phyloP scores from a whole-genome alignment of 2,329 filamentous ascomycete species.

The Aspergillus pseudoglaucus region DNA sequence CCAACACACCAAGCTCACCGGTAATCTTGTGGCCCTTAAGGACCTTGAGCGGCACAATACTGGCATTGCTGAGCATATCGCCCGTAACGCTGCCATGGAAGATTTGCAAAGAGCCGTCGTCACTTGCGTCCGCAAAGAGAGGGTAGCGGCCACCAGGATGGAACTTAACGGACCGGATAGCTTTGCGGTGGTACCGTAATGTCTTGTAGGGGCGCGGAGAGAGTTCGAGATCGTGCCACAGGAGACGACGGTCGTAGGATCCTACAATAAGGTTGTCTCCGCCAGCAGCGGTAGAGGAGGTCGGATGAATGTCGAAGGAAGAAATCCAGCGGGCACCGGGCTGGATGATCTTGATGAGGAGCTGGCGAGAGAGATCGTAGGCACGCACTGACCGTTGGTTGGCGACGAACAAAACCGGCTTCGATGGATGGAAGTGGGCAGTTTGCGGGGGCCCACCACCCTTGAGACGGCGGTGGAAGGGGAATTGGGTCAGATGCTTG shows the following conservation, averaged over 20 bases:
- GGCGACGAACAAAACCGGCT: constrained; percentile 91
- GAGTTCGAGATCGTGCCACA: constrained; percentile 96
- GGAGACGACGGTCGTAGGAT: constrained; percentile 83
- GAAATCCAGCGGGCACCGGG: constrained; percentile 94
- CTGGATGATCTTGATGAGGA: constrained; percentile 86
- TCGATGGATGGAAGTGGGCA: constrained; percentile 88
- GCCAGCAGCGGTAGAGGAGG: constrained; percentile 81
- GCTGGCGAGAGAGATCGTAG: constrained; percentile 87
- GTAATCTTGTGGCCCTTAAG: constrained; percentile 83
- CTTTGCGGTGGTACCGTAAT: constrained; percentile 86
- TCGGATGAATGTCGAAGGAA: constrained; percentile 82
- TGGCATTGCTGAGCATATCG: constrained; percentile 92
- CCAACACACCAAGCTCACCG: constrained; percentile 80
- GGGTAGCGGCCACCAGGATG: constrained; percentile 71
- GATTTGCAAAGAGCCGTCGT: constrained; percentile 89
- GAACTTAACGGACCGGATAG: constrained; percentile 82
- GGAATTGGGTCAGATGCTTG: constrained; percentile 90
- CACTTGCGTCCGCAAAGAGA: constrained; percentile 88
- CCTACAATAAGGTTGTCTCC: constrained; percentile 93
- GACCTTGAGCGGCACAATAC: constrained; percentile 92
- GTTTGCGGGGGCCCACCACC: constrained; percentile 73
- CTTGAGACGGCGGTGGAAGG: constrained; percentile 68
- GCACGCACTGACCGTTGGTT: constrained; percentile 88
- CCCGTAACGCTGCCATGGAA: constrained; percentile 95
- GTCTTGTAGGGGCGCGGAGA: constrained; percentile 91